Base-by-base conservation (phyloP, 148 eudicot genomes). In the Fallopia convolvulus region DNA sequence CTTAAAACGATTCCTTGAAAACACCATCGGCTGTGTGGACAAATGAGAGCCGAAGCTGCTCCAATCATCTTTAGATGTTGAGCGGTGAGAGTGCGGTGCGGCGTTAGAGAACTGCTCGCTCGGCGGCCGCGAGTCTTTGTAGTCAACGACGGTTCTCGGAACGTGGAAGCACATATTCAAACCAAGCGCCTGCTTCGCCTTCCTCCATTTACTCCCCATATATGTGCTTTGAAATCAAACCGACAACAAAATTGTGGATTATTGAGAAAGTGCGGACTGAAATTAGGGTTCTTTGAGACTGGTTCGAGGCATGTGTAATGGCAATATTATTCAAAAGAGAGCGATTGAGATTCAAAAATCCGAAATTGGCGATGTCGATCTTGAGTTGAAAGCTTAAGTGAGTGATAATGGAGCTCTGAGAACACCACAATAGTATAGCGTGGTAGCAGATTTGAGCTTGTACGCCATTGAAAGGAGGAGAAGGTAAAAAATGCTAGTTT, bases 181-280 rank as follows among this genome's bases (percentile, higher is more conserved):
- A n/a, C 90, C 89, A 13, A 92, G 75, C 32, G 90, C 93, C 47
- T 82, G 78, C 82, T 90, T 90, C 14, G 81, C 90, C 63, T 89
- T 93, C 79, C 88, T 87, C 97, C 97, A 93, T 84, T 85, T 88
- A 79, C 93, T 93, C 4, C 75, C 91, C 93, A 86, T 87, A 70
- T 56, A 65, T n/a, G 50, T 18, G 36, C 81, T 65, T 26, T n/a
- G 42, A 2, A 17, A 33, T 17, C 50, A 23, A 46, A 11, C 53
- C 53, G 53, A 68, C 44, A 72, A 9, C 53, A 11, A 72, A 72
- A 42, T 32, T 44, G 23, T 0, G 50, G 30, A n/a, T 36, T 70
- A 13, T 42, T n/a, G 39, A 33, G 13, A 71, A 11, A 1, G 52
- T 20, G 55, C n/a, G 18, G 52, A 6, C 49, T 8, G 8, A 33